These are phyloP conservation scores for Collybia sp. DNA, from an alignment of 768 basidiomycete genomes.

Conservation along the genomic window DNA sequence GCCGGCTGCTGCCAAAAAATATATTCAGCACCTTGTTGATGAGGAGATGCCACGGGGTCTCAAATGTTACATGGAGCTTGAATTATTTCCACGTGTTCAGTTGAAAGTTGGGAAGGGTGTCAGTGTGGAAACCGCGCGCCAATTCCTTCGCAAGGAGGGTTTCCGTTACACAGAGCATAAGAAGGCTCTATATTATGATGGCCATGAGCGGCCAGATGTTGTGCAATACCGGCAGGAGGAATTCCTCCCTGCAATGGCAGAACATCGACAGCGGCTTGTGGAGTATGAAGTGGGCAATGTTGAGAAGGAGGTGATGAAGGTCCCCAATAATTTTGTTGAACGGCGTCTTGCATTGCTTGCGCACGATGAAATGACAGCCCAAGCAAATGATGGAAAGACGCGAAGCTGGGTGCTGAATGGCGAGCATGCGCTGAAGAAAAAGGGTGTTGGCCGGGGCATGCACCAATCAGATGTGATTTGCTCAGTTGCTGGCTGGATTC, in stretches of 20 bases:
- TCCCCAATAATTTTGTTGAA: constrained; percentile 13
- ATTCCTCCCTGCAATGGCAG: constrained; percentile 24
- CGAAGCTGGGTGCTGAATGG: constrained; percentile 30
- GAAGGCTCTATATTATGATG: constrained; percentile 32
- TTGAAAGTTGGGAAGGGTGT: constrained; percentile 22
- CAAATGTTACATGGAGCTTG: constrained; percentile 25
- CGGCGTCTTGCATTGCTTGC: constrained; percentile 19
- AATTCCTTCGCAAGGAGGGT: constrained; percentile 22
- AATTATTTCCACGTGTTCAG: constrained; percentile 24
- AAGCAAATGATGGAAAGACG: constrained; percentile 30
- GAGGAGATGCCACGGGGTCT: constrained; percentile 29
- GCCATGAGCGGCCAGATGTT: constrained; percentile 29
- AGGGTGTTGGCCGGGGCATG: constrained; percentile 29
- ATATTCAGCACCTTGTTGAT: constrained; percentile 18
- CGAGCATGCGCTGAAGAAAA: constrained; percentile 29
- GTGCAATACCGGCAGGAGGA: constrained; percentile 23
- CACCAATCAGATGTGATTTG: constrained; percentile 33
- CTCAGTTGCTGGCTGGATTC: constrained; percentile 23
- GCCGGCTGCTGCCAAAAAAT: constrained; percentile 20
- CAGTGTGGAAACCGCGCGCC: constrained; percentile 23
- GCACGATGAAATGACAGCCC: constrained; percentile 37
- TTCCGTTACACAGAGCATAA: constrained; percentile 19
- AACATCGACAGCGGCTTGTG: constrained; percentile 11
- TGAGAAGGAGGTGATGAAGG: constrained; percentile 4
- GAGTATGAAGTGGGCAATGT: constrained; percentile 14